Conservation (phyloP, 1,284 basidiomycete genomes). For the Microbotryomycetes sp. region DNA sequence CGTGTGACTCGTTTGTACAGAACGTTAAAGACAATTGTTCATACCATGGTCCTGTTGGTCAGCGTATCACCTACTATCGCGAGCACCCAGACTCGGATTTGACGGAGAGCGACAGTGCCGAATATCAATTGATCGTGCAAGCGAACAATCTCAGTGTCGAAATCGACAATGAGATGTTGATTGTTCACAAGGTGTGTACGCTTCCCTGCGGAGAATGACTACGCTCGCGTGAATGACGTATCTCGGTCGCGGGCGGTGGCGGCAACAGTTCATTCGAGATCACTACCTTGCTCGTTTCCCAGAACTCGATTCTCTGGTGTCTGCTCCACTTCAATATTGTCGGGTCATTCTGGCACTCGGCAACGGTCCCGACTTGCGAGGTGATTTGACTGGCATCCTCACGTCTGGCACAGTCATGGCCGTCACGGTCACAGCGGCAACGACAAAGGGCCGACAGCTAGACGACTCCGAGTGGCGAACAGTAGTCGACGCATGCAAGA, state of each 20-base stretch:
- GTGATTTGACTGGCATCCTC: constrained; percentile 75
- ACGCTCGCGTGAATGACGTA: too few species aligned
- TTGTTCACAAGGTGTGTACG: constrained; percentile 79
- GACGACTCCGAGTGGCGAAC: constrained; percentile 66
- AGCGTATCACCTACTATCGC: constrained; percentile 86
- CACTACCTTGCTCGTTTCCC: constrained; percentile 95
- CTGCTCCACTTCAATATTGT: constrained; percentile 82
- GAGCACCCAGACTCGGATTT: constrained; percentile 63
- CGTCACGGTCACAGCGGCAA: constrained; percentile 91
- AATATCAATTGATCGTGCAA: constrained; percentile 92
- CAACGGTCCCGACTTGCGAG: constrained; percentile 58
- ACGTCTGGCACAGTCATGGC: constrained; percentile 93
- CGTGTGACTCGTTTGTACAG: background rate
- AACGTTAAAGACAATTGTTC: background rate
- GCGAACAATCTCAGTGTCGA: constrained; percentile 98
- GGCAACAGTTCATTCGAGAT: constrained; percentile 84
- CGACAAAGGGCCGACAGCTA: constrained; percentile 71
- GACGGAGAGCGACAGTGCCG: constrained; percentile 75
- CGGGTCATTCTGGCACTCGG: constrained; percentile 81
- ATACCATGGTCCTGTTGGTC: background rate
- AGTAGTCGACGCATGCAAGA: constrained; percentile 75
- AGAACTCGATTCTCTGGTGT: constrained; percentile 89
- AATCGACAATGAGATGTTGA: constrained; percentile 93
- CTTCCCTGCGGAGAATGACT: background rate
- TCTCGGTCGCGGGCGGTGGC: too few species aligned